Conservation (phyloP, 768 basidiomycete species). For the Amanita exitialis region DNA sequence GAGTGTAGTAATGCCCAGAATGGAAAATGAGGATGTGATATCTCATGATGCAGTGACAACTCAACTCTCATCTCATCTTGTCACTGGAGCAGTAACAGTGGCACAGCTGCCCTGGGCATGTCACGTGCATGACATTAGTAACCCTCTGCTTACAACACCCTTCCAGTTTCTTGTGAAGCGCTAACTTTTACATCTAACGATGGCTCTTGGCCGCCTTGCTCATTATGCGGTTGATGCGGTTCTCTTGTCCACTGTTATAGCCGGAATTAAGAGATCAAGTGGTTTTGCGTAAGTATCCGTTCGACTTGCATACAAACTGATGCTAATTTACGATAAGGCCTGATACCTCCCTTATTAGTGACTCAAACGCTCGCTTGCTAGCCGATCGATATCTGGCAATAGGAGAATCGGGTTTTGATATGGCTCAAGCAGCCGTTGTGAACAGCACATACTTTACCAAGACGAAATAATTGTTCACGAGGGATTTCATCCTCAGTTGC, state of each 20-base stretch:
- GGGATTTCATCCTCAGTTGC: neutral
- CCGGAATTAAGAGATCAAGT: slow-evolving; percentile 84
- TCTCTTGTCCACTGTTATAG: slow-evolving; percentile 80
- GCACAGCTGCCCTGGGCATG: no score
- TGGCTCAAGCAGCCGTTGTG: slow-evolving; percentile 77
- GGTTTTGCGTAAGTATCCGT: slow-evolving; percentile 70
- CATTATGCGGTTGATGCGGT: slow-evolving; percentile 83
- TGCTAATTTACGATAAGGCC: slow-evolving; percentile 32
- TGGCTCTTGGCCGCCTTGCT: slow-evolving; percentile 62
- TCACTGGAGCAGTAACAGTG: no score
- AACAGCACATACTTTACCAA: slow-evolving; percentile 78
- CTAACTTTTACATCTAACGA: slow-evolving; percentile 11
- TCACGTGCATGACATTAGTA: no score
- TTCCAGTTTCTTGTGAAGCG: no score
- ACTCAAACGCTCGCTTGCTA: slow-evolving; percentile 65
- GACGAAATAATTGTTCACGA: slow-evolving; percentile 6
- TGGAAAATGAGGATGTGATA: no score
- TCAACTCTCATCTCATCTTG: no score
- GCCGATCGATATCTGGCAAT: slow-evolving; percentile 78
- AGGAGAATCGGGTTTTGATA: slow-evolving; percentile 85
- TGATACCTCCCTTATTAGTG: slow-evolving; percentile 58
- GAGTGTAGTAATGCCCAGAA: no score
- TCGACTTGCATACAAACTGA: neutral
- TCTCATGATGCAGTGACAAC: no score
- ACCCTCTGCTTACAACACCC: no score